Evolutionary conservation across 2,329 filamentous ascomycete genomes (phyloP).

Genomic region (Sarocladium brachiariae): DNA sequence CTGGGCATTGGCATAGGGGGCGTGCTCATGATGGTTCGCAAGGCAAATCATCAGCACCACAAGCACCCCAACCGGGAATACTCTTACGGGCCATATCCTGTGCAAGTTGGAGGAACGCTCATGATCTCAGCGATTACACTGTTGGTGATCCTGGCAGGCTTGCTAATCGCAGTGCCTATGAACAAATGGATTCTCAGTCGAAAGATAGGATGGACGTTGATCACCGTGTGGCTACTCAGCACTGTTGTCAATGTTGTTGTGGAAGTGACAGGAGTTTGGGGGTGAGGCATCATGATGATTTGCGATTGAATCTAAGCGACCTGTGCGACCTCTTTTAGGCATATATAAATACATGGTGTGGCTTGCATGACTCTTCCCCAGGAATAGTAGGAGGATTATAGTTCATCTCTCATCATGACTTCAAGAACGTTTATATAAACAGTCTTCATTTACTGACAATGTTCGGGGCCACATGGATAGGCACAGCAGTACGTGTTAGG

Average conservation of each 20-base stretch:
- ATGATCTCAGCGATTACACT: conserved; percentile 81
- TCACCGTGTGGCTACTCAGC: conserved; percentile 73
- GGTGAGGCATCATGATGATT: conserved; percentile 19
- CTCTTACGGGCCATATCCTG: conserved; percentile 69
- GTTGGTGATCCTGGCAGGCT: conserved; percentile 67
- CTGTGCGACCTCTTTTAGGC: background rate
- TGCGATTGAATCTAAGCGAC: no score
- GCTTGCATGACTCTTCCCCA: background rate
- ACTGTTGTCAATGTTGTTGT: conserved; percentile 76
- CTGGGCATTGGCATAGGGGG: conserved; percentile 91
- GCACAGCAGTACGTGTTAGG: no score
- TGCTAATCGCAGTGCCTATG: conserved; percentile 75
- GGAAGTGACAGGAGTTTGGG: conserved; percentile 58
- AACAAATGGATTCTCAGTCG: conserved; percentile 82
- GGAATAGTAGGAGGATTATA: background rate
- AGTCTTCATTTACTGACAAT: no score
- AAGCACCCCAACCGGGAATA: conserved; percentile 61
- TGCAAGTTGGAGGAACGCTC: conserved; percentile 78
- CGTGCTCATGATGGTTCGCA: conserved; percentile 74
- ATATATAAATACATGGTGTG: background rate
- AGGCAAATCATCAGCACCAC: conserved; percentile 56
- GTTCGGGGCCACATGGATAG: no score
- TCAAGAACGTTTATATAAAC: no score
- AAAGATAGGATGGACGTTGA: conserved; percentile 73
- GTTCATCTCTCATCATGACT: no score